These are phyloP conservation scores for Moricandia moricandioides DNA, from an alignment of 345 rosid species.

Conservation along the genomic window DNA sequence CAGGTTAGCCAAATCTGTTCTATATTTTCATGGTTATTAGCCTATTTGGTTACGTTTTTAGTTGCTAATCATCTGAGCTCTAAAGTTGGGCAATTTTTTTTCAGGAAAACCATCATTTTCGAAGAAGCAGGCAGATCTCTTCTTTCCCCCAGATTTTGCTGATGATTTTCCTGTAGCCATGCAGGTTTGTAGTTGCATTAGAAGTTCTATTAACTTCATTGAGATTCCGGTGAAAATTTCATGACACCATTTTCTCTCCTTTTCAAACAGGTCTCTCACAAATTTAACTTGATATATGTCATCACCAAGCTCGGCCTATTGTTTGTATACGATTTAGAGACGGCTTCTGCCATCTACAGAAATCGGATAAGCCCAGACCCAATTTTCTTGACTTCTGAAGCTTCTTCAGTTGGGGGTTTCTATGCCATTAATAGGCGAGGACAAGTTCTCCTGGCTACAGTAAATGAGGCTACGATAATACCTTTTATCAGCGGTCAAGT, in stretches of 20 bases:
- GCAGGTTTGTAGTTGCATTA: constrained; percentile 61
- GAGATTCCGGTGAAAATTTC: constrained; percentile 18
- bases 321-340: constrained; percentile 97
- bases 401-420: constrained; percentile 87
- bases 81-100: constrained; percentile 5
- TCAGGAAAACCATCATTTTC: constrained; percentile 92
- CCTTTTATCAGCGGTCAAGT: constrained; percentile 99
- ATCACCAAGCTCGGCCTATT: constrained; percentile 98
- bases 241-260: constrained; percentile 17
- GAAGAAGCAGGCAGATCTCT: constrained; percentile 98
- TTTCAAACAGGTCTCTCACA: constrained; percentile 83
- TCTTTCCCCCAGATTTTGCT: constrained; percentile 98
- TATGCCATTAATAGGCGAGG: constrained; percentile 95
- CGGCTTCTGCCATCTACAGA: constrained; percentile 96
- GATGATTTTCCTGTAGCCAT: constrained; percentile 99
- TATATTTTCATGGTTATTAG: constrained; percentile 1
- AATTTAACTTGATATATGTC: constrained; percentile 82
- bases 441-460: constrained; percentile 82
- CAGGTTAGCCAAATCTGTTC: constrained; percentile 49
- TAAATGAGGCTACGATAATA: constrained; percentile 89
- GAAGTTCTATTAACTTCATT: constrained; percentile 10
- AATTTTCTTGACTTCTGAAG: constrained; percentile 93
- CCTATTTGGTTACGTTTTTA: neutral
- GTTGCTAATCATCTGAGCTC: constrained; percentile 18
- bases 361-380: constrained; percentile 99